A percentile compares a stretch with the other conserved stretches of the same genome.
Conservation (phyloP, 2,329 filamentous ascomycete species). For the Claviceps lovelessii region DNA sequence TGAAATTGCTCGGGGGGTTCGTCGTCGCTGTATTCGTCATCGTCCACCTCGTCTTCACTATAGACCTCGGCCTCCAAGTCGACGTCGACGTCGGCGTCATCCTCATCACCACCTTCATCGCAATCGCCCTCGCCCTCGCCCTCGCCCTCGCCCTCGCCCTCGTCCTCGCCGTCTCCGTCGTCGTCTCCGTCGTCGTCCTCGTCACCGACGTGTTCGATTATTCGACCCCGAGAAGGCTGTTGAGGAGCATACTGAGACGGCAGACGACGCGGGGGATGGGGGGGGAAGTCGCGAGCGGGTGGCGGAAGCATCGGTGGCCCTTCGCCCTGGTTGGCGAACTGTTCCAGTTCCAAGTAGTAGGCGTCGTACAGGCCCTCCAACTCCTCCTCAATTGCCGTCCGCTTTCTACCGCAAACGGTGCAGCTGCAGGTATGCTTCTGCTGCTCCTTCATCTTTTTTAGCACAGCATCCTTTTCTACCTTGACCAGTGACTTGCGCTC, state of each 20-base stretch:
- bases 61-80: slow-evolving; percentile 39
- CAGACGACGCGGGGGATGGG: slow-evolving; percentile 43
- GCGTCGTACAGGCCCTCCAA: slow-evolving; percentile 94
- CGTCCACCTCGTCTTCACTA: slow-evolving; percentile 40
- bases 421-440: slow-evolving; percentile 99
- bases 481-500: slow-evolving; percentile 92
- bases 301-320: slow-evolving; percentile 37
- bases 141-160: slow-evolving; percentile 13
- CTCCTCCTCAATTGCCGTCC: slow-evolving; percentile 95
- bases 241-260: slow-evolving; percentile 46
- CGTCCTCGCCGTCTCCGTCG: slow-evolving; percentile 10
- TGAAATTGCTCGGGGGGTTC: slow-evolving; percentile 57
- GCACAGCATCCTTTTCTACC: slow-evolving; percentile 93
- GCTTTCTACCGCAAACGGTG: slow-evolving; percentile 89
- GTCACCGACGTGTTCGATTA: slow-evolving; percentile 51
- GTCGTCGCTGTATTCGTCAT: slow-evolving; percentile 50
- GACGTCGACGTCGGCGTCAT: slow-evolving; percentile 40
- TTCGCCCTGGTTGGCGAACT: slow-evolving; percentile 78
- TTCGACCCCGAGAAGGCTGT: slow-evolving; percentile 60
- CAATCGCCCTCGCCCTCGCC: slow-evolving; percentile 45
- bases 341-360: slow-evolving; percentile 95
- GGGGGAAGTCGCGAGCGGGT: slow-evolving; percentile 44
- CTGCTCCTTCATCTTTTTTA: slow-evolving; percentile 99
- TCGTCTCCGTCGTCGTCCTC: slow-evolving; percentile 43
- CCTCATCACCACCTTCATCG: slow-evolving; percentile 40